Percentiles rank a stretch among this genome's conserved stretches.
Conservation (phyloP, 1,284 basidiomycete species). For the Trichosporon inkin region DNA sequence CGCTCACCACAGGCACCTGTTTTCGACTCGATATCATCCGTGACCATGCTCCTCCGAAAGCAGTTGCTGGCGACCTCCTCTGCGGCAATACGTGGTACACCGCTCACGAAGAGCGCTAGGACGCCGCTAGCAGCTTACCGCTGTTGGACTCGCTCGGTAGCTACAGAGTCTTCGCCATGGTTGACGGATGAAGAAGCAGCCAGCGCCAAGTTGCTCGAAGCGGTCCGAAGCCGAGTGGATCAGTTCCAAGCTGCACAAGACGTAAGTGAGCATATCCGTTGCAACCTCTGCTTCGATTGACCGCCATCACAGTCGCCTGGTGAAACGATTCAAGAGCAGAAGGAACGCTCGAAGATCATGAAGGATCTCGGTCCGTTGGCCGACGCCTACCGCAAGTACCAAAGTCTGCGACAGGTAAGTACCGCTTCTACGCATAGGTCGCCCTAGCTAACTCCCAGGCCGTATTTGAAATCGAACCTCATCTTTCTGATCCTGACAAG, state of each 20-base stretch:
- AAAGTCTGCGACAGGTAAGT: conserved; percentile 53
- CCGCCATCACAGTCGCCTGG: conserved; percentile 12
- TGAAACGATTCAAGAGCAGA: conserved; percentile 46
- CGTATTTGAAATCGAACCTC: conserved; percentile 59
- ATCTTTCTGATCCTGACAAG: conserved; percentile 71
- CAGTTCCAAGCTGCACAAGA: conserved; percentile 11
- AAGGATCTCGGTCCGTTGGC: conserved; percentile 58
- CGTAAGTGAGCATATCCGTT: not conserved
- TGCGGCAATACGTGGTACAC: no score
- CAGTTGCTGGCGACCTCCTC: no score
- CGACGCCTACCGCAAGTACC: conserved; percentile 57
- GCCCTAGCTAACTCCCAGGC: conserved; percentile 51
- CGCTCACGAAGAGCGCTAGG: no score
- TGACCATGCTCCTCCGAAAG: no score
- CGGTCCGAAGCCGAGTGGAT: conserved; percentile 14
- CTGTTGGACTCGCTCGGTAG: not conserved
- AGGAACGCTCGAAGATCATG: conserved; percentile 53
- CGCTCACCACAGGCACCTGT: no score
- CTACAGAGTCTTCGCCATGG: not conserved
- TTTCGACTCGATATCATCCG: no score
- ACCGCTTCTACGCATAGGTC: not conserved
- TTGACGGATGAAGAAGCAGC: conserved; percentile 15
- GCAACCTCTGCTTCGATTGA: not conserved
- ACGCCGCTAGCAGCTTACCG: not conserved
- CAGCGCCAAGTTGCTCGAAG: conserved; percentile 16